Percentiles rank a stretch among this genome's conserved stretches.
Conservation (phyloP, 2,329 filamentous ascomycete species). For the Arthrobotrys entomopaga region DNA sequence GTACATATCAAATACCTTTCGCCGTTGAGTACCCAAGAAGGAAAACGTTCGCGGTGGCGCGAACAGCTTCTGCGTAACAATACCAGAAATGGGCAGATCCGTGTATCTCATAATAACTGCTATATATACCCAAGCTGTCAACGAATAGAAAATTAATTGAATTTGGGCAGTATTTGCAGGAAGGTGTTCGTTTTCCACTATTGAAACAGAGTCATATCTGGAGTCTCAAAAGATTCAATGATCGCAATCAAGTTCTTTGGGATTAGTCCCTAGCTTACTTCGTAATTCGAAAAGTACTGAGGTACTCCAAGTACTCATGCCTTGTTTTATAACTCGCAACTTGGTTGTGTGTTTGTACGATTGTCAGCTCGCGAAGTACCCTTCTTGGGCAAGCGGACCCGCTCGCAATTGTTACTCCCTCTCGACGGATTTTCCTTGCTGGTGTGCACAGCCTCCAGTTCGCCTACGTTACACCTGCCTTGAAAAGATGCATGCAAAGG, state of each 20-base stretch:
- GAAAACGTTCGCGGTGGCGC: constrained; percentile 53
- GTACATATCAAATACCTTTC: constrained; percentile 52
- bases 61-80: constrained; percentile 47
- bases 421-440: constrained; percentile 17
- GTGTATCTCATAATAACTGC: constrained; percentile 6
- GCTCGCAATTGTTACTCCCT: constrained; percentile 43
- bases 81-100: constrained; percentile 47
- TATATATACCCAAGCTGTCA: neutral
- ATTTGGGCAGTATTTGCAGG: constrained; percentile 28
- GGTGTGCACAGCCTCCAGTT: constrained; percentile 50
- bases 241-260: constrained; percentile 14
- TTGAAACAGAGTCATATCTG: constrained; percentile 42
- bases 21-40: constrained; percentile 46
- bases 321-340: constrained; percentile 23
- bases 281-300: too few relatives aligned
- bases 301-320: neutral
- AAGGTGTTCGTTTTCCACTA: constrained; percentile 18
- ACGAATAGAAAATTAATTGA: constrained; percentile 1
- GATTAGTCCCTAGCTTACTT: too few relatives aligned
- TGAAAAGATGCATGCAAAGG: constrained; percentile 33
- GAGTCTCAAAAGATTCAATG: constrained; percentile 17
- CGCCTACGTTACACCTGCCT: constrained; percentile 52
- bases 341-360: constrained; percentile 23
- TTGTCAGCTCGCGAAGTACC: constrained; percentile 37
- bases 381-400: constrained; percentile 41